Conservation (phyloP, 176 grass and related monocot species). For the Aegilops tauschii region DNA sequence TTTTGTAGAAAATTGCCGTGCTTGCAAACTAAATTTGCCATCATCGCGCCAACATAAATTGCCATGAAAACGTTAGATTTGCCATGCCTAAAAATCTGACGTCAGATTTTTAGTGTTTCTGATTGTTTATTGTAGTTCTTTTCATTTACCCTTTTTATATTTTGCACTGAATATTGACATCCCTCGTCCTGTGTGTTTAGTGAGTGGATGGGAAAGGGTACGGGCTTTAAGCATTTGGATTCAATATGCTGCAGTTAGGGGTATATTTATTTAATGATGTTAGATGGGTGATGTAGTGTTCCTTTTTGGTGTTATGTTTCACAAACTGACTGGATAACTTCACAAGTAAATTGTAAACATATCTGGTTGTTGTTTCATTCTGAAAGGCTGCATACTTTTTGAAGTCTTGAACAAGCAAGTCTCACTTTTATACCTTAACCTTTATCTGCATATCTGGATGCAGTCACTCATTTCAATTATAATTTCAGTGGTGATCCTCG, state of each 20-base stretch:
- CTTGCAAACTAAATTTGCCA: no score
- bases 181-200: not conserved
- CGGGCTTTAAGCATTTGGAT: not conserved
- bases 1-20: no score
- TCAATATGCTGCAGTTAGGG: constrained; percentile 7
- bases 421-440: constrained; percentile 10
- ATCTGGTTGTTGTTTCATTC: constrained; percentile 23
- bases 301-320: not conserved
- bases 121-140: constrained; percentile 10
- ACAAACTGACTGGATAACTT: not conserved
- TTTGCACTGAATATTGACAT: not conserved
- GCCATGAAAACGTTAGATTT: no score
- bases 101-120: no score
- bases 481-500: not conserved
- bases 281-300: not conserved
- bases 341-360: not conserved
- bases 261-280: constrained; percentile 20
- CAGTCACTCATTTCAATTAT: not conserved
- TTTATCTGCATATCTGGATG: constrained; percentile 14
- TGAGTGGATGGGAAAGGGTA: not conserved
- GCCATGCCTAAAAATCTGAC: no score
- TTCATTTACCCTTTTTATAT: not conserved
- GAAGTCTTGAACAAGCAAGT: not conserved
- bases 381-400: not conserved
- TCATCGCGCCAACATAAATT: no score